A percentile compares a stretch with the other conserved stretches of the same genome.
Conservation (phyloP, 208 protist species). For the Wallacemonas sp. region DNA sequence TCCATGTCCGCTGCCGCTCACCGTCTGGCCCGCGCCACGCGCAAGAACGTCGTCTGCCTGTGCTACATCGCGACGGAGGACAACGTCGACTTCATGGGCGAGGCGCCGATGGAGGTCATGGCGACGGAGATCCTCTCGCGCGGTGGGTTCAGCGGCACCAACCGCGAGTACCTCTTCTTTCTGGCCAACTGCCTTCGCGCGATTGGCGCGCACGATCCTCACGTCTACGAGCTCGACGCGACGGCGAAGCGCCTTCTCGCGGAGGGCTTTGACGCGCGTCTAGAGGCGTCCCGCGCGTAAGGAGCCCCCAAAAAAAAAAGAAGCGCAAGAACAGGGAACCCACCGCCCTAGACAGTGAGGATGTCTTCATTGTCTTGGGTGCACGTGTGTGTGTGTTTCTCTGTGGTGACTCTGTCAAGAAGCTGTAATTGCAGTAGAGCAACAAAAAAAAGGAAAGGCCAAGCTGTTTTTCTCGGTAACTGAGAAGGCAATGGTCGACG, state of each 20-base stretch:
- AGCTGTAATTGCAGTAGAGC: neutral
- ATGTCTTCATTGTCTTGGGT: no score
- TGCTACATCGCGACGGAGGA: conserved; percentile 77
- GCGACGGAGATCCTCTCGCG: conserved; percentile 61
- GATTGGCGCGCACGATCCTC: conserved; percentile 52
- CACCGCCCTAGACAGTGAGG: no score
- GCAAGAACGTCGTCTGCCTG: conserved; percentile 44
- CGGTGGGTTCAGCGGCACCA: conserved; percentile 58
- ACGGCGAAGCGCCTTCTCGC: conserved; percentile 34
- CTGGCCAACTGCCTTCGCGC: conserved; percentile 53
- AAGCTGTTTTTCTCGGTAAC: neutral
- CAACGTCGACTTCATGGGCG: conserved; percentile 69
- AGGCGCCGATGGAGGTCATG: conserved; percentile 53
- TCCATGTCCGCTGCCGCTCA: neutral
- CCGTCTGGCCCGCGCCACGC: neutral
- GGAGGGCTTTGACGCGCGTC: conserved; percentile 14
- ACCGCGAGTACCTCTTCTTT: conserved; percentile 77
- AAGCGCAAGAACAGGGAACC: no score
- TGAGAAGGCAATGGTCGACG: neutral
- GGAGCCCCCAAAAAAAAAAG: no score
- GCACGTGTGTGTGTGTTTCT: no score
- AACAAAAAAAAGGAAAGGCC: neutral
- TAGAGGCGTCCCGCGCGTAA: neutral
- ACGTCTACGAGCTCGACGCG: conserved; percentile 72
- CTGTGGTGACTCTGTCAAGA: no score